phyloP scores from a whole-genome alignment of 805 yeast genomes.

The Pichia membranifaciens region DNA sequence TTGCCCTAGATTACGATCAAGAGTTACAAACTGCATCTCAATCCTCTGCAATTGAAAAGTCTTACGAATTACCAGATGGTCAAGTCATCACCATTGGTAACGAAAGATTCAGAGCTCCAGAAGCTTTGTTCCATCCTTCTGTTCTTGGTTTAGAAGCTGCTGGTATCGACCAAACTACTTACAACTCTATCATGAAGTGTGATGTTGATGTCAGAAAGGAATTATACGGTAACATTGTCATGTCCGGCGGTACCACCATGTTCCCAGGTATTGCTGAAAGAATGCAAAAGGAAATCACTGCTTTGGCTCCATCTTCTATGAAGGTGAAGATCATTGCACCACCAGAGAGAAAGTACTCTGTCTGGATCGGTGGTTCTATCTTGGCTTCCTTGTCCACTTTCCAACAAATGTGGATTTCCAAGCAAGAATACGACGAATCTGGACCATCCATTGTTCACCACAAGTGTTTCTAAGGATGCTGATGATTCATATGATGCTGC shows the following conservation, averaged over 20 bases:
- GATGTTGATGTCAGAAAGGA: slow-evolving; percentile 99
- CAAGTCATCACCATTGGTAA: slow-evolving; percentile 99
- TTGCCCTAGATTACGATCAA: slow-evolving; percentile 98
- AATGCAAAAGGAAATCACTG: slow-evolving; percentile 99
- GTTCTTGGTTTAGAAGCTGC: slow-evolving; percentile 87
- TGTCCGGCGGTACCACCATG: slow-evolving; percentile 99
- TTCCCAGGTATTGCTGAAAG: slow-evolving; percentile 99
- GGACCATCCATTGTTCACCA: slow-evolving; percentile 99
- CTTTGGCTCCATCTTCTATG: slow-evolving; percentile 99
- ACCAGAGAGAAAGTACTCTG: slow-evolving; percentile 98
- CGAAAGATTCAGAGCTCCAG: slow-evolving; percentile 99
- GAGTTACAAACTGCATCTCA: slow-evolving; percentile 99
- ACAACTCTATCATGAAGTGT: slow-evolving; percentile 95
- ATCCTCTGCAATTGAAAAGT: slow-evolving; percentile 96
- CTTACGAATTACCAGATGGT: slow-evolving; percentile 99
- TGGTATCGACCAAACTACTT: slow-evolving; percentile 98
- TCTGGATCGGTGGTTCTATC: slow-evolving; percentile 99
- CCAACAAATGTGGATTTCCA: slow-evolving; percentile 99
- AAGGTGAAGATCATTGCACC: slow-evolving; percentile 99
- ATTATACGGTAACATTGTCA: slow-evolving; percentile 97
- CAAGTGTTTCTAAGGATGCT: slow-evolving; percentile 68
- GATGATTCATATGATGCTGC: background rate
- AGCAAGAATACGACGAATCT: slow-evolving; percentile 99
- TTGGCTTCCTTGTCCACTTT: slow-evolving; percentile 97
- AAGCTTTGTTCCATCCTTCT: slow-evolving; percentile 98